These are phyloP conservation scores for Ottelia alismoides DNA, from an alignment of 106 monocot genomes.

Conservation along the genomic window DNA sequence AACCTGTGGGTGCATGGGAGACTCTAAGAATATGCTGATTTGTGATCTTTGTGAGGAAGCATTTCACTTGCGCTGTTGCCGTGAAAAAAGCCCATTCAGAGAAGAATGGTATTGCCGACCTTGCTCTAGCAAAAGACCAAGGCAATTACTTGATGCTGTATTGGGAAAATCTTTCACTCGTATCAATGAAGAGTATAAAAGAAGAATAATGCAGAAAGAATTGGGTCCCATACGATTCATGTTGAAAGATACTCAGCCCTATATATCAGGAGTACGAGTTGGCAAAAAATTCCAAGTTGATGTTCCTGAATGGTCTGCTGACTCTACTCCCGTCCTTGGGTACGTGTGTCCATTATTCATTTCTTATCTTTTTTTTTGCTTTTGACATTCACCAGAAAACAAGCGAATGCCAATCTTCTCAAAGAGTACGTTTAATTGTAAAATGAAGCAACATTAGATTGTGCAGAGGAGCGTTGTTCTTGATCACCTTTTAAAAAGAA, in stretches of 20 bases:
- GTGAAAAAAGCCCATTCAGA: neutral
- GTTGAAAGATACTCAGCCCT: slow-evolving; percentile 31
- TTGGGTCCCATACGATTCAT: slow-evolving; percentile 10
- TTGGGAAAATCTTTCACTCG: neutral
- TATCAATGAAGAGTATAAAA: slow-evolving; percentile 3
- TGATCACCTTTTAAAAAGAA: too few species aligned
- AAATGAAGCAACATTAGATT: too few species aligned
- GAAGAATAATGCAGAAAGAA: slow-evolving; percentile 4
- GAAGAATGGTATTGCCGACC: slow-evolving; percentile 10
- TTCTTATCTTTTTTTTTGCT: too few species aligned
- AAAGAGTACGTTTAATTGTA: too few species aligned
- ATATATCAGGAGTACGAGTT: slow-evolving; percentile 37
- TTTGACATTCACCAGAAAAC: too few species aligned
- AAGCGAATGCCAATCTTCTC: too few species aligned
- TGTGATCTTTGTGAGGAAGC: slow-evolving; percentile 17
- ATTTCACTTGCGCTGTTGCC: slow-evolving; percentile 11
- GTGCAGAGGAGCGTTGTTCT: too few species aligned
- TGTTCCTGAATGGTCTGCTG: slow-evolving; percentile 48
- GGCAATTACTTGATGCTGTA: neutral
- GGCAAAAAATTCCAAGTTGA: slow-evolving; percentile 60
- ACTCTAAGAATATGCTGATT: slow-evolving; percentile 5
- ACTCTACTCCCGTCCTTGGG: too few species aligned
- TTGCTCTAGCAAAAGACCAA: slow-evolving; percentile 1
- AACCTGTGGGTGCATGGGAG: slow-evolving; percentile 1
- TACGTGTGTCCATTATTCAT: too few species aligned